These are phyloP conservation scores for Noccaea bulbosa DNA, from an alignment of 345 rosid species.

Conservation along the genomic window DNA sequence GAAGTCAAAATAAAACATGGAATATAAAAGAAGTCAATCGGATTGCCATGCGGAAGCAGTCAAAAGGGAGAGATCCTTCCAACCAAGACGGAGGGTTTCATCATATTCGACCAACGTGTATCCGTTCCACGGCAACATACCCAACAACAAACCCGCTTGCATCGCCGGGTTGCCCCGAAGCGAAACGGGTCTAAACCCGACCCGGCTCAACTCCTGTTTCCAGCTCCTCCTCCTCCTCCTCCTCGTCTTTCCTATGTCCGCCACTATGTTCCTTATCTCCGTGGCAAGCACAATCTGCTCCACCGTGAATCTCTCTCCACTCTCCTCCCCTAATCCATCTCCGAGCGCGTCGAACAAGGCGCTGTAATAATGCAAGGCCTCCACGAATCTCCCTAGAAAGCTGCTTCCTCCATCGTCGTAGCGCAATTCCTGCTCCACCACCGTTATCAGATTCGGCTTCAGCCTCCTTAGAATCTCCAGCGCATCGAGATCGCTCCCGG, in stretches of 20 bases:
- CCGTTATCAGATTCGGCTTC: constrained; percentile 75
- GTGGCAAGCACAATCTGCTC: constrained; percentile 86
- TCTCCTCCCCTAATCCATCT: constrained; percentile 67
- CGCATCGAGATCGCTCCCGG: constrained; percentile 71
- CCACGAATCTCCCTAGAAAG: constrained; percentile 85
- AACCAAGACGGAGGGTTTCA: constrained; percentile 82
- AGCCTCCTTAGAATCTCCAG: constrained; percentile 57
- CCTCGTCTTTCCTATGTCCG: constrained; percentile 67
- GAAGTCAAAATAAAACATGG: not conserved
- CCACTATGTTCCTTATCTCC: constrained; percentile 82
- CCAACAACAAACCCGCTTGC: constrained; percentile 81
- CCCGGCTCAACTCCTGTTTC: constrained; percentile 71
- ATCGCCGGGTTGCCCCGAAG: constrained; percentile 86
- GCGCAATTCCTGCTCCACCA: constrained; percentile 86
- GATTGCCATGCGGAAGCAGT: constrained; percentile 91
- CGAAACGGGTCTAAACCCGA: constrained; percentile 77
- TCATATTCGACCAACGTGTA: constrained; percentile 80
- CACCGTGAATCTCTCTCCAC: constrained; percentile 81
- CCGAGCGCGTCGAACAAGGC: constrained; percentile 95
- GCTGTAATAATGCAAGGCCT: constrained; percentile 94
- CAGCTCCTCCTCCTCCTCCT: constrained; percentile 60
- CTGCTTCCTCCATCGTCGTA: constrained; percentile 54
- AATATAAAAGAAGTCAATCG: constrained; percentile 40
- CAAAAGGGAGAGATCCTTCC: constrained; percentile 93
- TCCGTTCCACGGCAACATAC: constrained; percentile 96